Base-by-base conservation (phyloP, 2,329 filamentous ascomycete genomes). In the Didymella pinodella region DNA sequence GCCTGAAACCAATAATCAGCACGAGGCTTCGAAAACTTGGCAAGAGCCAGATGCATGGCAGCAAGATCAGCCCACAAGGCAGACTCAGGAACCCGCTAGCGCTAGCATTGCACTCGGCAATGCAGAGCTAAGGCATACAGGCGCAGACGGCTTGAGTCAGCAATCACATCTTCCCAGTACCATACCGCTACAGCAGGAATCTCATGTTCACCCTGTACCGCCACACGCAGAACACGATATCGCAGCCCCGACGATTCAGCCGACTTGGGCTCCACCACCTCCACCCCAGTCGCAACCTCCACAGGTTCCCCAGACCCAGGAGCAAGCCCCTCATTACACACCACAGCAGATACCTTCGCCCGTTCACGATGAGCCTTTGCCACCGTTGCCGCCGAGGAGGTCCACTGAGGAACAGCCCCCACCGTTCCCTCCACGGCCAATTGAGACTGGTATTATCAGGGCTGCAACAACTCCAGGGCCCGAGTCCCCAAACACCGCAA, bases 401-500 rank as follows among this genome's bases (percentile, higher is more conserved):
- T 75, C 66, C 40, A 64, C 75, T 34, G 76, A 78, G 34, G 73
- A 77, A 38, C 62, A 68, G 20, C 55, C 72, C 14, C 72, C 75
- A 8, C 32, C 70, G 16, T 74, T 75, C 54, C 73, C 73, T 25
- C 76, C 77, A n/a, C 71, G 72, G 16, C 72, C 72, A 7, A 59
- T 75, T 6, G 62, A 76, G 32, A 70, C 66, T 8, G 59, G 62
- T 1, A 52, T 69, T 1, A 31, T 59, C 25, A 55, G 63, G 29
- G 52, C 64, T 29, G 48, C 25, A 44, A 44, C 63, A 16, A 54
- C 57, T 2, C 54, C 68, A 7, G 73, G 68, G 10, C 63, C 73
- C 2, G 79, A 81, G 50, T 79, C 78, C 4, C 78, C 80, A 3
- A 72, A 71, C 8, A 77, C 78, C 3, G 67, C 63, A 16, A 77